Evolutionary conservation across 1,284 basidiomycete genomes (phyloP).

Genomic region (Tylopilus orsonianus): DNA sequence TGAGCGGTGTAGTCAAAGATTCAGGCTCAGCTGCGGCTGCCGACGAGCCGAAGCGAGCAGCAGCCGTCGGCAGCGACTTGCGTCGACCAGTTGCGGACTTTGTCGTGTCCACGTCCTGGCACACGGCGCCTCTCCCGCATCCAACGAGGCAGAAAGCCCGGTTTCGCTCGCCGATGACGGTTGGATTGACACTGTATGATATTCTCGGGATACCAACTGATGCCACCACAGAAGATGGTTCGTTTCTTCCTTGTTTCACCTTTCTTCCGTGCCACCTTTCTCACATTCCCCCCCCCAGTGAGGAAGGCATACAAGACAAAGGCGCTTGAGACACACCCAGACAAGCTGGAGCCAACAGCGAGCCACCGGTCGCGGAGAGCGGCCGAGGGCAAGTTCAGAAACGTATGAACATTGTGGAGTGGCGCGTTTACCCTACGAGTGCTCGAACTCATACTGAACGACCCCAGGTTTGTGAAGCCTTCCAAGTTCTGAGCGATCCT

Average conservation of each 20-base stretch:
- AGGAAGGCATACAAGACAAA: slow-evolving; percentile 61
- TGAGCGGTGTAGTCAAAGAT: background rate
- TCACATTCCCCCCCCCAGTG: slow-evolving; percentile 39
- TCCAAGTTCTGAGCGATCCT: slow-evolving; percentile 46
- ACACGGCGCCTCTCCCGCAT: background rate
- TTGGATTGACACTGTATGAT: slow-evolving; percentile 36
- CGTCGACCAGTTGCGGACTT: background rate
- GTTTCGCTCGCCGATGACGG: slow-evolving; percentile 21
- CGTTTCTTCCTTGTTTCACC: slow-evolving; percentile 14
- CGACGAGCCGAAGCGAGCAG: background rate
- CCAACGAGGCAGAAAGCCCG: slow-evolving; percentile 6
- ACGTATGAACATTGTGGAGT: slow-evolving; percentile 34
- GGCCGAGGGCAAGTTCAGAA: slow-evolving; percentile 53
- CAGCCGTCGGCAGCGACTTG: background rate
- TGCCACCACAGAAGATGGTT: slow-evolving; percentile 39
- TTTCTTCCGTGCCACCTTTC: background rate
- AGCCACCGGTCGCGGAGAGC: slow-evolving; percentile 45
- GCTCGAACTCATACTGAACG: slow-evolving; percentile 19
- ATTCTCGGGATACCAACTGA: slow-evolving; percentile 32
- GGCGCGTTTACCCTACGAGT: slow-evolving; percentile 18
- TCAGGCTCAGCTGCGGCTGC: slow-evolving; percentile 1
- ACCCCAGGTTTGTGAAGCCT: slow-evolving; percentile 41
- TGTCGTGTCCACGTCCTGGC: slow-evolving; percentile 7
- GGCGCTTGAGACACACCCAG: slow-evolving; percentile 65
- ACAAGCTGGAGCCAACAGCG: slow-evolving; percentile 54